A percentile compares a stretch with the other conserved stretches of the same genome.
phyloP scores from a whole-genome alignment of 1,284 basidiomycete species.

The Thelephora terrestris region DNA sequence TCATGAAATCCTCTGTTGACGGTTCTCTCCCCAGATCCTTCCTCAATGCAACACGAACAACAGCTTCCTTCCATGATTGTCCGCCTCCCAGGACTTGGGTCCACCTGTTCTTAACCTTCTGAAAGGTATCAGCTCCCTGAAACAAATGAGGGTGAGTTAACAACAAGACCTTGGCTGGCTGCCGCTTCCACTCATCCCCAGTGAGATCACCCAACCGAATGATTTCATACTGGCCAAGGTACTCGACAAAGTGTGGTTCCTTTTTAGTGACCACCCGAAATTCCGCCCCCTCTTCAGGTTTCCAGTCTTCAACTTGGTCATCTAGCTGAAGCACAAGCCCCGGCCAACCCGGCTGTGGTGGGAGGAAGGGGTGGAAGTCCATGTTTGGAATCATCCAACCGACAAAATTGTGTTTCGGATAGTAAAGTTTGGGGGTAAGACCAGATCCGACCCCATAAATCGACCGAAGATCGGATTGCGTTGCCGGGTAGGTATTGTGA shows the following conservation, averaged over 20 bases:
- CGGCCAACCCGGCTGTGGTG: conserved; percentile 10
- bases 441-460: conserved; percentile 10
- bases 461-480: no score
- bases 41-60: conserved; percentile 8
- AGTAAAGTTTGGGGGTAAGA: conserved; percentile 6
- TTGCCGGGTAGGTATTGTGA: no score
- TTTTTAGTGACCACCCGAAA: conserved; percentile 7
- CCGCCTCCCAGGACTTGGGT: neutral
- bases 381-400: conserved; percentile 11
- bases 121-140: no score
- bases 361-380: conserved; percentile 12
- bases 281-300: conserved; percentile 5
- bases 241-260: conserved; percentile 6
- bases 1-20: conserved; percentile 8
- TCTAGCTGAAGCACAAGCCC: conserved; percentile 10
- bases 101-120: conserved; percentile 9
- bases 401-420: conserved; percentile 5
- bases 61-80: conserved; percentile 8
- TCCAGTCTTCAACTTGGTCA: conserved; percentile 3
- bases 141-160: neutral
- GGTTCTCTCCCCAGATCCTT: conserved; percentile 8
- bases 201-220: conserved; percentile 6
- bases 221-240: conserved; percentile 16
- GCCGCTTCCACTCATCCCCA: conserved; percentile 10
- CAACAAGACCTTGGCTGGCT: conserved; percentile 7